Evolutionary conservation across 768 basidiomycete genomes (phyloP), one percentile per base, ranked within the genome.

Genomic region (Leccinum variicolor): DNA sequence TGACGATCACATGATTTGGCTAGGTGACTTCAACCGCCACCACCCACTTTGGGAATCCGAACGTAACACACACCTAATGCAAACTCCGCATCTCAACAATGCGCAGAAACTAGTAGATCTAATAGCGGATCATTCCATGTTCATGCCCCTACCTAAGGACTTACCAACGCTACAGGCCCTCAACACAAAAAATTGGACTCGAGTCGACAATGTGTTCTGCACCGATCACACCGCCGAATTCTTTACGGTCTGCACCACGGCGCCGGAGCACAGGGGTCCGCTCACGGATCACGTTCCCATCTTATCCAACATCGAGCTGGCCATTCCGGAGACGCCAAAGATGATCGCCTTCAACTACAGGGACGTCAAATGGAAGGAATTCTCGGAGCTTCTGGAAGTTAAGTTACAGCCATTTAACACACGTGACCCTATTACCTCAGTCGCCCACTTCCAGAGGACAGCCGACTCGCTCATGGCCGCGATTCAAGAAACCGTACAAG

Each of bases 201-300:
- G 75, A 2, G 66, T 68, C 0, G 75, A 77, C 61, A 78, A 79
- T 21, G 65, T 78, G 0, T 77, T 73, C 45, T 60, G 64, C n/a
- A 57, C 4, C 0, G 54, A 48, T 8, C 26, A 48, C 26, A 48
- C 17, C 0, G n/a, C 39, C 0, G n/a, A 41, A 6, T 7, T 15
- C 0, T 19, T 41, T 2, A 41, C 39, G 4, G 14, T 8, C 1
- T 41, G 39, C n/a, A 8, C 15, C 8, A 19, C 17, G 8, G 15
- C 6, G 1, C 39, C 39, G 1, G 4, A 15, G 0, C 15, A 41
- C 0, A 0, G 39, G 0, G 39, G 39, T 6, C 39, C 17, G 0
- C 7, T 8, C 3, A 41, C 39, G 6, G 45, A 46, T 5, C 45
- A 46, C 3, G 8, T 46, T 3, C 21, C 45, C 45, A 46, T 46